phyloP scores from a whole-genome alignment of 129 eudicot genomes.

The Scalesia atractyloides region DNA sequence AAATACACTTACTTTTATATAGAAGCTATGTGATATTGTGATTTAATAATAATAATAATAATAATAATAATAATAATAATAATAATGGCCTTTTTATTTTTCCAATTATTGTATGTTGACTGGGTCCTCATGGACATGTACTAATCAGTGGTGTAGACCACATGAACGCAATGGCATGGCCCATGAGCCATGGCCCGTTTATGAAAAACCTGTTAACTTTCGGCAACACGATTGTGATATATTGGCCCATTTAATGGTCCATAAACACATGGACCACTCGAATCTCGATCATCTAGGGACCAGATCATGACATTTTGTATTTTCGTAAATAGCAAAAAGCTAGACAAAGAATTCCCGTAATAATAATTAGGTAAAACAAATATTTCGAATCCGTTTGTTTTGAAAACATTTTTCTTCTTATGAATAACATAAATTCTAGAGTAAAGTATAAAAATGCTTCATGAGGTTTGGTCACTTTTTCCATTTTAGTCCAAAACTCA shows the following conservation, averaged over 20 bases:
- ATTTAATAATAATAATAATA: no score
- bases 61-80: no score
- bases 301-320: conserved; percentile 2
- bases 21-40: not conserved
- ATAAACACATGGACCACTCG: conserved; percentile 27
- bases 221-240: conserved; percentile 13
- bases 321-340: conserved; percentile 8
- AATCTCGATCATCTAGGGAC: conserved; percentile 22
- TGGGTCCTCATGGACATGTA: conserved; percentile 4
- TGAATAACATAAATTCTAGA: no score
- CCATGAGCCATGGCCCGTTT: conserved; percentile 28
- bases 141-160: conserved; percentile 21
- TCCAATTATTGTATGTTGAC: conserved; percentile 1
- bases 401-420: no score
- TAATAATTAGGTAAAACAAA: not conserved
- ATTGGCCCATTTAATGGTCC: conserved; percentile 30
- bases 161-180: conserved; percentile 16
- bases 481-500: no score
- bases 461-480: no score
- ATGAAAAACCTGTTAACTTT: conserved; percentile 27
- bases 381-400: not conserved
- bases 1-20: not conserved
- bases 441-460: no score
- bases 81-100: not conserved
- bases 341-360: not conserved